These are phyloP conservation scores for Solanum commersonii DNA, from an alignment of 257 asterid genomes.

Conservation along the genomic window DNA sequence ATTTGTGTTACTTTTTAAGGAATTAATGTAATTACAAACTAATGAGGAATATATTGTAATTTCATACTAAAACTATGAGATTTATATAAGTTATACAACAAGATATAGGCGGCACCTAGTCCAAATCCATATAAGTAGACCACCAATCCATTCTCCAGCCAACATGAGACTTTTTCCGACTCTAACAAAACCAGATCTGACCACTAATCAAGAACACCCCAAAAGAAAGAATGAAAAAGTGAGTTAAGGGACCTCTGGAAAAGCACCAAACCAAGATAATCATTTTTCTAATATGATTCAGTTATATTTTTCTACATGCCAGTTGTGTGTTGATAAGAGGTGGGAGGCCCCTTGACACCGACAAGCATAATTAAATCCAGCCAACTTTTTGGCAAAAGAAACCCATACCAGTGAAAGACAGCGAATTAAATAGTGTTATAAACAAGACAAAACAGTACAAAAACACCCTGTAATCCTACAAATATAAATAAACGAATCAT, in stretches of 20 bases:
- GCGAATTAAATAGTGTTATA: not conserved
- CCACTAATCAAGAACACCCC: not conserved
- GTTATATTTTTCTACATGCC: not conserved
- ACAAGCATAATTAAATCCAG: not conserved
- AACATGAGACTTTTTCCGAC: too few species aligned
- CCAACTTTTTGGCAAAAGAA: not conserved
- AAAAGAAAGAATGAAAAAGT: not conserved
- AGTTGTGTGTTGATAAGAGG: not conserved
- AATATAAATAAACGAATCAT: conserved; percentile 4
- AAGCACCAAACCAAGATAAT: not conserved
- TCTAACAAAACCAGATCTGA: too few species aligned
- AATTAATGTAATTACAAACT: too few species aligned
- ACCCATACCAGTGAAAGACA: not conserved
- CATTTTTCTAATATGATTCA: not conserved
- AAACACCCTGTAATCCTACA: not conserved
- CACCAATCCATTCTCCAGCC: too few species aligned
- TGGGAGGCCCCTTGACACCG: conserved; percentile 1
- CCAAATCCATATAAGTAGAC: too few species aligned
- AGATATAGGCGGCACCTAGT: too few species aligned
- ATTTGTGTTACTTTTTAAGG: too few species aligned
- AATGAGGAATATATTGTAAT: too few species aligned
- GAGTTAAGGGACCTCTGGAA: not conserved
- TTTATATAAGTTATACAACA: too few species aligned
- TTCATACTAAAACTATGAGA: too few species aligned
- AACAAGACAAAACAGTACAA: not conserved